Percentiles rank a stretch among this genome's conserved stretches.
Evolutionary conservation across 495 filamentous ascomycete genomes (phyloP).

Genomic region (Melanomma pulvis-pyrius): DNA sequence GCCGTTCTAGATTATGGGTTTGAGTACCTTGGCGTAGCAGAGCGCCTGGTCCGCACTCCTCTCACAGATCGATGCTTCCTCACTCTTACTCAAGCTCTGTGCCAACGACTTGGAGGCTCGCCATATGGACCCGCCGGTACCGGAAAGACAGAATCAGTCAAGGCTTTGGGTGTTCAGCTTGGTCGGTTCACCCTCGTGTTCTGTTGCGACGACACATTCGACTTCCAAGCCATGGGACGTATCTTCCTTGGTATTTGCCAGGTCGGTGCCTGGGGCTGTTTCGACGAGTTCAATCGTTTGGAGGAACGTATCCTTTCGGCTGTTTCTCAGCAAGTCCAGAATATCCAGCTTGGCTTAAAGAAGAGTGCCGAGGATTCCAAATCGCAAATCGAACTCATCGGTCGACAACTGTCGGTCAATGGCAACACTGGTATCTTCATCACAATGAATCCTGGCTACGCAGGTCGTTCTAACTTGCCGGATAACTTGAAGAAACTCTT

Average conservation of each 20-base stretch:
- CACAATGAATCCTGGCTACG: slow-evolving; percentile 99
- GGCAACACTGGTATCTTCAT: slow-evolving; percentile 97
- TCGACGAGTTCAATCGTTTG: slow-evolving; percentile 98
- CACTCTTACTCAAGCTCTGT: slow-evolving; percentile 92
- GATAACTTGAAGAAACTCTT: slow-evolving; percentile 99
- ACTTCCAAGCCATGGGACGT: slow-evolving; percentile 99
- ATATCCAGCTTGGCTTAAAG: slow-evolving; percentile 93
- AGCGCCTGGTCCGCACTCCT: slow-evolving; percentile 92
- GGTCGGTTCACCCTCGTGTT: slow-evolving; percentile 98
- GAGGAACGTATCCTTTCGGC: slow-evolving; percentile 97
- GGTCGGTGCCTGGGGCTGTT: slow-evolving; percentile 98
- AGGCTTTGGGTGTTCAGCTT: slow-evolving; percentile 93
- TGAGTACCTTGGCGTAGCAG: slow-evolving; percentile 94
- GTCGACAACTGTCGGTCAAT: slow-evolving; percentile 83
- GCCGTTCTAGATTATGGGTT: slow-evolving; percentile 94
- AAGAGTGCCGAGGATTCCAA: slow-evolving; percentile 75
- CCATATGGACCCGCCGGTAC: slow-evolving; percentile 98
- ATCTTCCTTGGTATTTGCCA: slow-evolving; percentile 99
- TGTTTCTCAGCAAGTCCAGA: slow-evolving; percentile 98
- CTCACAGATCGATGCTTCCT: slow-evolving; percentile 98
- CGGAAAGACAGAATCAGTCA: slow-evolving; percentile 99
- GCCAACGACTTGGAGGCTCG: slow-evolving; percentile 92
- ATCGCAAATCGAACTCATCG: slow-evolving; percentile 88
- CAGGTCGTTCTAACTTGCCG: slow-evolving; percentile 93
- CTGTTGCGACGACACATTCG: slow-evolving; percentile 98